These are phyloP conservation scores for Tetracladium marchalianum DNA, from an alignment of 495 filamentous ascomycete genomes.

Conservation along the genomic window DNA sequence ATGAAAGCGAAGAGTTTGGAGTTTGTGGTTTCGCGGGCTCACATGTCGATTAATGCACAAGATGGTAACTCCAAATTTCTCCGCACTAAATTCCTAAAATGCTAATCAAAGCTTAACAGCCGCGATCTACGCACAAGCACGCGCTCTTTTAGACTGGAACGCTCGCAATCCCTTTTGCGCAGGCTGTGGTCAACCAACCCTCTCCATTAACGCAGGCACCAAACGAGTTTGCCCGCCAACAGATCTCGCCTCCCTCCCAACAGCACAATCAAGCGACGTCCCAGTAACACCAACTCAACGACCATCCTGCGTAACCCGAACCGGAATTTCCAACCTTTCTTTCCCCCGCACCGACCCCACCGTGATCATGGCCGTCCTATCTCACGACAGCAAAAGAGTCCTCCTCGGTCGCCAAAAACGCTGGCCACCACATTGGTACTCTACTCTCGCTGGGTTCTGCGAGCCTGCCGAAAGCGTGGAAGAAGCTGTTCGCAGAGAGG, in stretches of 20 bases:
- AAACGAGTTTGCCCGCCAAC: conserved; percentile 83
- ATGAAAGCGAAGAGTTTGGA: conserved; percentile 49
- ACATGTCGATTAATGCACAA: conserved; percentile 34
- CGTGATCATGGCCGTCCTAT: conserved; percentile 88
- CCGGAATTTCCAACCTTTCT: conserved; percentile 66
- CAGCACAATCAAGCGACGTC: conserved; percentile 42
- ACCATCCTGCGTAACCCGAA: conserved; percentile 64
- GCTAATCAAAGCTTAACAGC: conserved; percentile 36
- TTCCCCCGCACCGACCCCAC: conserved; percentile 96
- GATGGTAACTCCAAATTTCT: conserved; percentile 42
- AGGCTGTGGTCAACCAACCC: conserved; percentile 72
- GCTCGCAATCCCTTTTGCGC: conserved; percentile 85
- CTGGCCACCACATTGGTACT: conserved; percentile 80
- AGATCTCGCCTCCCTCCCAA: conserved; percentile 71
- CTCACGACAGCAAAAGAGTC: conserved; percentile 58
- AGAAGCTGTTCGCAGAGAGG: conserved; percentile 88
- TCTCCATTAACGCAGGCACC: conserved; percentile 80
- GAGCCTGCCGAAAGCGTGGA: conserved; percentile 93
- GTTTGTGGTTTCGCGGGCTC: conserved; percentile 49
- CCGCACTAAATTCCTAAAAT: neutral
- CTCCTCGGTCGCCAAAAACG: conserved; percentile 78
- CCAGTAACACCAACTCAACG: conserved; percentile 31
- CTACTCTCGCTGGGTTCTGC: conserved; percentile 85
- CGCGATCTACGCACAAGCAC: conserved; percentile 84
- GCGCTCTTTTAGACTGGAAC: conserved; percentile 92